Evolutionary conservation across 768 basidiomycete genomes (phyloP), one percentile per base, ranked within the genome.

Genomic region (Serendipita sp.): DNA sequence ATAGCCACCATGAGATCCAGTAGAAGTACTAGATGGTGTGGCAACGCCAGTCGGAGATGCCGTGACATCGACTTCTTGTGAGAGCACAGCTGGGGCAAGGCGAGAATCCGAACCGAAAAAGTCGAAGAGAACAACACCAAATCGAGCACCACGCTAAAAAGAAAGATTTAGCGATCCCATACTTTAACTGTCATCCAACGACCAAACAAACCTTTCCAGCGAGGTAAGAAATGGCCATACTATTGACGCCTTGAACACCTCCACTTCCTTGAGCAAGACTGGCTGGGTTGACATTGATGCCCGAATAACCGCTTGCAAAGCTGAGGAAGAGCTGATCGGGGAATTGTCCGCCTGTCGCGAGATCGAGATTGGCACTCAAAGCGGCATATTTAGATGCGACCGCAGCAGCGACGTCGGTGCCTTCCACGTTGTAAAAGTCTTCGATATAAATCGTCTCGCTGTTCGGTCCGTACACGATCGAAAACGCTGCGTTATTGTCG

Each of bases 221-320:
- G 30, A 63, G 41, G 33, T 56, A 63, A 16, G 62, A 38, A 31
- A 63, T 33, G 5, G 56, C 51, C 31, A 41, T 63, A 26, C 56
- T 51, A 53, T 63, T 63, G 33, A 63, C 51, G 11, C 62, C 62
- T 17, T 50, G 62, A 28, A 42, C 31, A 14, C 50, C 58, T 17
- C 51, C 51, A 45, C 58, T 63, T 33, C 62, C 62, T 24, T 44
- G 51, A 30, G 62, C 62, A 24, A 38, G 53, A 20, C 26, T 38
- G 28, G 34, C 14, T 14, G 43, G 53, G 30, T 22, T 58, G 26
- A 58, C 53, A 34, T 13, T 26, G 20, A 58, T 58, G 13, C 53
- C 53, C 11, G 53, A 58, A 58, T 58, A 58, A 33, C 53, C 53
- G 50, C 62, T 63, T 28, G 51, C 62, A 63, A 63, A 63, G 53